A percentile compares a stretch with the other conserved stretches of the same genome.
phyloP scores from a whole-genome alignment of 2,329 filamentous ascomycete genomes.

The Juglanconis juglandina region DNA sequence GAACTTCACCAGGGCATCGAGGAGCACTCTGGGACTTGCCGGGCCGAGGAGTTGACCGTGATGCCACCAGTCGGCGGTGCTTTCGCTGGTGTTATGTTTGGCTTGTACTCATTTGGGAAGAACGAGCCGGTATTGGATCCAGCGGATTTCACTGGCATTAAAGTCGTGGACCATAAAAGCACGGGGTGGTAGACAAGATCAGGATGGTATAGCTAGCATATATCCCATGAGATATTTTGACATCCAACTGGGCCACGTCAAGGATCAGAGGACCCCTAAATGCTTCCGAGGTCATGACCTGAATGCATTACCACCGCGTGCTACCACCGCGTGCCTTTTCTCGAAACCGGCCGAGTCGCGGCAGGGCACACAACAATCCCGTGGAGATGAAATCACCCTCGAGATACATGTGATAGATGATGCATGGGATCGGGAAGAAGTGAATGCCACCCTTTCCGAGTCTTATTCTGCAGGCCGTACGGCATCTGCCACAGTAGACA shows the following conservation, averaged over 20 bases:
- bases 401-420: too few relatives aligned
- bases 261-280: too few relatives aligned
- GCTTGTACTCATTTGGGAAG: conserved; percentile 28
- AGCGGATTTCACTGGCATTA: conserved; percentile 28
- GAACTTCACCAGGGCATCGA: not conserved
- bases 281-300: too few relatives aligned
- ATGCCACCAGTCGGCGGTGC: conserved; percentile 28
- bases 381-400: not conserved
- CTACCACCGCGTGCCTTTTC: too few relatives aligned
- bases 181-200: not conserved
- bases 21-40: not conserved
- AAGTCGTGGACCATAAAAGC: not conserved
- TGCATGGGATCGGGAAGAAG: not conserved
- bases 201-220: too few relatives aligned
- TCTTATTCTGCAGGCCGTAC: not conserved
- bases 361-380: not conserved
- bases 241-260: too few relatives aligned
- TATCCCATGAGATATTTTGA: too few relatives aligned
- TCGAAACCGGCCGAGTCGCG: not conserved
- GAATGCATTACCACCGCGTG: too few relatives aligned
- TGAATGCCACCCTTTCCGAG: not conserved
- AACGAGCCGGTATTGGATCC: conserved; percentile 30
- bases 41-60: conserved; percentile 23
- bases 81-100: conserved; percentile 31
- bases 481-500: not conserved